Percentiles rank a stretch among this genome's conserved stretches.
Evolutionary conservation across 164 flowering plant genomes (phyloP).

Genomic region (Kingdonia uniflora): DNA sequence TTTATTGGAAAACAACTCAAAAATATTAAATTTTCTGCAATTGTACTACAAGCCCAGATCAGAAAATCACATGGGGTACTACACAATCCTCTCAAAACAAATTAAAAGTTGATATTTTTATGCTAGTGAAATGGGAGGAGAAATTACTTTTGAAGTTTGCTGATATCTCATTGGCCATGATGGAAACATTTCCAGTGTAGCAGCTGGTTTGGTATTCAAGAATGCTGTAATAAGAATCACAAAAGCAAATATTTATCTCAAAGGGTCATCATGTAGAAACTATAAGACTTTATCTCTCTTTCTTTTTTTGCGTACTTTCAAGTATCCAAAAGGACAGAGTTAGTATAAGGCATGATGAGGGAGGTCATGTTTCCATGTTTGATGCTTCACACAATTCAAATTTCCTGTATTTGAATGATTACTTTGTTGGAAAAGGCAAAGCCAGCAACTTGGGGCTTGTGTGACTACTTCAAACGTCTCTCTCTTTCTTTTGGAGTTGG

Average conservation of each 20-base stretch:
- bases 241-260: constrained; percentile 29
- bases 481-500: constrained; percentile 15
- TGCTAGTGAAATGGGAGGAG: constrained; percentile 22
- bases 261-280: constrained; percentile 23
- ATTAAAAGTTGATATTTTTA: too few species aligned
- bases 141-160: constrained; percentile 47
- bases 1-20: neutral
- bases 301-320: neutral
- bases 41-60: neutral
- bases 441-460: constrained; percentile 7
- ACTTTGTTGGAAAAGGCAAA: constrained; percentile 45
- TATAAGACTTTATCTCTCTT: neutral
- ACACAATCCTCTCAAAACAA: too few species aligned
- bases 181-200: constrained; percentile 97
- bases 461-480: constrained; percentile 34
- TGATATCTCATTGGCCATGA: constrained; percentile 89
- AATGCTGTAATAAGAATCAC: constrained; percentile 60
- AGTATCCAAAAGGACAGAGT: constrained; percentile 26
- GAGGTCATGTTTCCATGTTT: constrained; percentile 42
- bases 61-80: constrained; percentile 10
- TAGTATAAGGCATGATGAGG: constrained; percentile 25
- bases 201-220: constrained; percentile 55
- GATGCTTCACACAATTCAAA: constrained; percentile 57
- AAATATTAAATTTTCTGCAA: neutral
- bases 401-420: constrained; percentile 50